Conservation (phyloP, 306 rosid species). For the Ziziphus jujuba region DNA sequence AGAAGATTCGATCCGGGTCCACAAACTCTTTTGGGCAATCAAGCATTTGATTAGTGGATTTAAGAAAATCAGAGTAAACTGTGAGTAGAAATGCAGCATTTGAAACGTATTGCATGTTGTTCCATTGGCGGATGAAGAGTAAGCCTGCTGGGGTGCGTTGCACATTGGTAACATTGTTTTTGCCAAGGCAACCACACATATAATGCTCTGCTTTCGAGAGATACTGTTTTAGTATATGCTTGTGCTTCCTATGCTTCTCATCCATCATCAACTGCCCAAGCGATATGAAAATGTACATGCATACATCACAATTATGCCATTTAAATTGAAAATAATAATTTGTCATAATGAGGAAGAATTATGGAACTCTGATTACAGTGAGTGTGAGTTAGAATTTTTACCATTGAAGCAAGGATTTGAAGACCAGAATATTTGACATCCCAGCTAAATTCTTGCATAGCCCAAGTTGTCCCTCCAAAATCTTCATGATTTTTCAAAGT, state of each 20-base stretch:
- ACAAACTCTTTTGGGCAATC: slow-evolving; percentile 37
- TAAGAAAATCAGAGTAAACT: slow-evolving; percentile 55
- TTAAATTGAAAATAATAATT: too few relatives aligned
- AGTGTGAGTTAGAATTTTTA: slow-evolving; percentile 14
- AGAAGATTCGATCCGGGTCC: slow-evolving; percentile 37
- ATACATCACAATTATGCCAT: too few relatives aligned
- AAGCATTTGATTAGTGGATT: slow-evolving; percentile 40
- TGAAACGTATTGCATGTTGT: slow-evolving; percentile 77
- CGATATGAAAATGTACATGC: background rate
- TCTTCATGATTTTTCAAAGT: slow-evolving; percentile 44
- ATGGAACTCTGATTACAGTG: background rate
- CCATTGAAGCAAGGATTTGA: slow-evolving; percentile 76
- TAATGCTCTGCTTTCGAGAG: slow-evolving; percentile 63
- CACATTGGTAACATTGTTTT: slow-evolving; percentile 49
- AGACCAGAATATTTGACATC: slow-evolving; percentile 73
- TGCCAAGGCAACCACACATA: slow-evolving; percentile 63
- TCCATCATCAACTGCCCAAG: slow-evolving; percentile 52
- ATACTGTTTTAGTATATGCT: slow-evolving; percentile 45
- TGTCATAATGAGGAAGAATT: background rate
- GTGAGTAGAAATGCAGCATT: slow-evolving; percentile 67
- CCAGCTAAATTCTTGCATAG: slow-evolving; percentile 80
- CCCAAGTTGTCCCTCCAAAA: slow-evolving; percentile 83
- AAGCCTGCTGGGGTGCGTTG: slow-evolving; percentile 79
- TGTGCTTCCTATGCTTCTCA: slow-evolving; percentile 49
- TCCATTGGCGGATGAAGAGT: slow-evolving; percentile 74